These are phyloP conservation scores for Penicillium oxalicum DNA, from an alignment of 2,329 filamentous ascomycete species.

Conservation along the genomic window DNA sequence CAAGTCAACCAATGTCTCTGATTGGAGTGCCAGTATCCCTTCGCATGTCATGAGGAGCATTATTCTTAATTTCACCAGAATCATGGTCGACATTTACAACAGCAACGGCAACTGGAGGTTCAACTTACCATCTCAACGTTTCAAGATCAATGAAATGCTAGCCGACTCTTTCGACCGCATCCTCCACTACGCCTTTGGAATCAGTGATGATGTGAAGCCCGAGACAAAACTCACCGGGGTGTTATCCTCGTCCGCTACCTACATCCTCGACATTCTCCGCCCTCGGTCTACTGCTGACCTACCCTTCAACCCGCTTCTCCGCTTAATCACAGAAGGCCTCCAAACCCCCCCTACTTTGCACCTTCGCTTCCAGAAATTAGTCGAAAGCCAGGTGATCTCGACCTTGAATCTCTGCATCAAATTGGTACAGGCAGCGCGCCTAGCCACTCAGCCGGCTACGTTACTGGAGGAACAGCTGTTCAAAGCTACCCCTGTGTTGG, in stretches of 20 bases:
- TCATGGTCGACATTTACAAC: constrained; percentile 76
- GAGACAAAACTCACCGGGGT: constrained; percentile 53
- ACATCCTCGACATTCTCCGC: constrained; percentile 71
- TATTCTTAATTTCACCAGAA: constrained; percentile 65
- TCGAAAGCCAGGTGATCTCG: constrained; percentile 57
- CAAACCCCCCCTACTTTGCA: constrained; percentile 59
- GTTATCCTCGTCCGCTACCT: constrained; percentile 66
- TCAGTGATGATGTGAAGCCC: constrained; percentile 55
- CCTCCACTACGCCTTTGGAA: constrained; percentile 65
- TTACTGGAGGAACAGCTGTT: constrained; percentile 73
- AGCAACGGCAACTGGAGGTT: constrained; percentile 85
- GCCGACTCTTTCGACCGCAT: constrained; percentile 66
- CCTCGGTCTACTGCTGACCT: constrained; percentile 63
- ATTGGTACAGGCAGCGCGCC: constrained; percentile 63
- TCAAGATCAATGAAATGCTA: constrained; percentile 62
- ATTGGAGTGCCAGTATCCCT: constrained; percentile 64
- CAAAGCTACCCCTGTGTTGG: constrained; percentile 69
- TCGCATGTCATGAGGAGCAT: constrained; percentile 70
- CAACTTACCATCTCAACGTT: constrained; percentile 59
- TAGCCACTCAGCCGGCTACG: constrained; percentile 57
- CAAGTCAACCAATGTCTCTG: constrained; percentile 28
- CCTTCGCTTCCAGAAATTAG: constrained; percentile 48
- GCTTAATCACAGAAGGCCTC: constrained; percentile 60
- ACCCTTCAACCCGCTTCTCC: constrained; percentile 70
- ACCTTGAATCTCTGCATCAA: constrained; percentile 62